Evolutionary conservation across 805 yeast species (phyloP), one percentile per base, ranked within the genome.

Genomic region (Cephaloascus fragrans): DNA sequence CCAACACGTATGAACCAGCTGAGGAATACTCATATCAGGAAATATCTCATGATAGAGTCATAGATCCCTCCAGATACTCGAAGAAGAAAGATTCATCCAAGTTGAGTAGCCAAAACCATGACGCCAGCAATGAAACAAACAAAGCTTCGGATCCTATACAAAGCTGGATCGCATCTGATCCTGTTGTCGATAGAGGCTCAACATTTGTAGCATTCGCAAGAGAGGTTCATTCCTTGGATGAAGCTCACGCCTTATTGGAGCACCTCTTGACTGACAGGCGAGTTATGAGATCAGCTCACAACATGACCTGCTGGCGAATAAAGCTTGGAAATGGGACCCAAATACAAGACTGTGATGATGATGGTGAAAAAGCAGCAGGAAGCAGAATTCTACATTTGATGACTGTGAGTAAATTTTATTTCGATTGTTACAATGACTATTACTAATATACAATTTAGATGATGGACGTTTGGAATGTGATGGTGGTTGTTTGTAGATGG

Each of bases 361-460:
- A 90, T 53, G 98, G 98, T 3, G 98, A 93, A 53, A 72, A 94
- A 0, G 97, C 97, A 1, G 96, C 97, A 1, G 98, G 98, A 8
- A 77, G 89, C 4, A 64, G 96, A 41, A 62, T 89, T 69, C 58
- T 88, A 37, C 96, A 87, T 62, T 58, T 89, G 36, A 59, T 89
- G 46, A 75, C 84, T 29, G 73, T 77, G 46, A 37, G 73, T 61
- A 40, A 42, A 10, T 23, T n/a, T 9, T 38, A 17, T 15, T 18
- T 41, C 41, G n/a, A 35, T 26, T 31, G 17, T 20, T 33, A 34
- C 23, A 34, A 15, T 31, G 26, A 8, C 6, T 12, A 23, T 8
- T 55, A 54, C 61, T 58, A 55, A 58, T 33, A 31, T 17, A 19
- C 35, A 43, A 40, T 47, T 23, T 45, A 65, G 71, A 65, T 67